Evolutionary conservation across 2,329 filamentous ascomycete species (phyloP), one percentile per base, ranked within the genome.

Genomic region (Aquanectria penicillioides): DNA sequence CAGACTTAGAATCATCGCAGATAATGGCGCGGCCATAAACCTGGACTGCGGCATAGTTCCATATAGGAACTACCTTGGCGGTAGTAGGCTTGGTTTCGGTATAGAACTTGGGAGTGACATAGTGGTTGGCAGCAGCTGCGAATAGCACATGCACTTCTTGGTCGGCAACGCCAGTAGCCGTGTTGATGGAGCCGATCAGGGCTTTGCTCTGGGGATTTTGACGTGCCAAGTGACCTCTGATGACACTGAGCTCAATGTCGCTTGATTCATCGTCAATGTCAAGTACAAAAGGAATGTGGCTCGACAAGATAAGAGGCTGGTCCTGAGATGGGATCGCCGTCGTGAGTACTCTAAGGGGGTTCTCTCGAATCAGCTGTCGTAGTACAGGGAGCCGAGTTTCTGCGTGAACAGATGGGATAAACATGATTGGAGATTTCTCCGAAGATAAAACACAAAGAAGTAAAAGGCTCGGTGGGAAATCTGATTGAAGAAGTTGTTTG

Each of bases 61-160:
- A 91, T 0, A 88, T 91, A 1, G 87, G 87, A 9, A 89, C 88
- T 0, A 90, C 87, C 64, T 90, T 91, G 9, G 81, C 87, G 0
- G 83, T 87, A 0, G 68, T 69, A 0, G 87, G 88, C 68, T 90
- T 90, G 1, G 88, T 90, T 63, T 86, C 80, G 12, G 75, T 78
- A 75, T 90, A 91, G 74, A 89, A 90, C 59, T 88, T 87, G 1
- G 89, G 87, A 0, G 88, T 89, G 8, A 91, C 82, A 63, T 91
- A 91, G 73, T 88, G 85, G 31, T 90, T 82, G 1, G 77, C 71
- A 0, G 81, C 76, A 0, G 78, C 78, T 33, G 80, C 89, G 77
- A 91, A 91, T 12, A 90, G 75, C 2, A 91, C 77, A 22, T 87
- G 71, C 1, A 90, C 86, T 53, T 90, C 87, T 25, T 85, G 70